A percentile compares a stretch with the other conserved stretches of the same genome.
Evolutionary conservation across 768 basidiomycete genomes (phyloP).

Genomic region (Trametes cingulata): DNA sequence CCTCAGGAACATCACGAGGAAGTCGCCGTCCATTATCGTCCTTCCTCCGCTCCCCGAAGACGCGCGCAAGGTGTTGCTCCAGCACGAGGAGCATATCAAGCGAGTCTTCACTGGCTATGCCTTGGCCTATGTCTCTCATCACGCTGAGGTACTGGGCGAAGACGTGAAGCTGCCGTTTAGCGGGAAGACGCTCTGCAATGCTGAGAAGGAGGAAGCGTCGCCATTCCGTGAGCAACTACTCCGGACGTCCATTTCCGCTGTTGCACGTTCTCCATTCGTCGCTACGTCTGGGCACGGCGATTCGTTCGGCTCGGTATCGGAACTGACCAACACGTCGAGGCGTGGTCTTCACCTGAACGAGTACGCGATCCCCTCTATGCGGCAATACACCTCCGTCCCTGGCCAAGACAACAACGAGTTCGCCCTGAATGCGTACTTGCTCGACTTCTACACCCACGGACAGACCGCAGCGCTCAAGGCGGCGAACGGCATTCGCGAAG

Average conservation of each 20-base stretch:
- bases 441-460: conserved; percentile 72
- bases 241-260: conserved; percentile 38
- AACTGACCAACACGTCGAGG: conserved; percentile 54
- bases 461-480: conserved; percentile 47
- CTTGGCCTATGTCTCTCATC: conserved; percentile 45
- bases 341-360: conserved; percentile 56
- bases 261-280: conserved; percentile 61
- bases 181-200: conserved; percentile 16
- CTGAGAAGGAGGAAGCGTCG: conserved; percentile 7
- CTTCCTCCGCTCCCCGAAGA: conserved; percentile 49
- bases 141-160: conserved; percentile 38
- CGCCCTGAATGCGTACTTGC: conserved; percentile 62
- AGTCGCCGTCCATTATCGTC: conserved; percentile 57
- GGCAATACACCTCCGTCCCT: conserved; percentile 30
- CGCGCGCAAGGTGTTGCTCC: conserved; percentile 43
- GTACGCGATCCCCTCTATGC: conserved; percentile 61
- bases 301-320: conserved; percentile 47
- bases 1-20: conserved; percentile 37
- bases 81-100: conserved; percentile 52
- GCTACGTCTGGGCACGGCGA: conserved; percentile 70
- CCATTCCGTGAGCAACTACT: conserved; percentile 41
- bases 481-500: conserved; percentile 60
- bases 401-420: conserved; percentile 28
- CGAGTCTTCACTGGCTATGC: conserved; percentile 59
- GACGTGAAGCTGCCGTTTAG: conserved; percentile 56